Percentiles rank a stretch among this genome's conserved stretches.
Evolutionary conservation across 1,284 basidiomycete species (phyloP).

Genomic region (Taiwanofungus camphoratus): DNA sequence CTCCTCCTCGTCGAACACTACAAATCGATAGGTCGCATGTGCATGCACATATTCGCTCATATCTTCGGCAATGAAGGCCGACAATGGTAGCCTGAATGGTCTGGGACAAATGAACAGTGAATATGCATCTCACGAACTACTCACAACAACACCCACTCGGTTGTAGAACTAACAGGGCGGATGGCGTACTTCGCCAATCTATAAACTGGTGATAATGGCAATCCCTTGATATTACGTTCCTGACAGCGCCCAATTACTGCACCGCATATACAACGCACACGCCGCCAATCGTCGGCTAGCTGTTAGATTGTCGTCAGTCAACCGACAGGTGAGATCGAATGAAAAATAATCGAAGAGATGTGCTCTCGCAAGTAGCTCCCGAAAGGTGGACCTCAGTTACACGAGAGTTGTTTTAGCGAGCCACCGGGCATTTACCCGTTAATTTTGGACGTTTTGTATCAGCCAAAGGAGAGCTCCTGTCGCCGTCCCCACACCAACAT

Average conservation of each 20-base stretch:
- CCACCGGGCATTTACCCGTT: constrained; percentile 31
- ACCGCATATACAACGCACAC: constrained; percentile 73
- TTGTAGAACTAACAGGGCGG: constrained; percentile 57
- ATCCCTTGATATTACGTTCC: constrained; percentile 36
- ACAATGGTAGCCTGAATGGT: constrained; percentile 61
- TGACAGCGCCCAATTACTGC: constrained; percentile 69
- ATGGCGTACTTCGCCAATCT: constrained; percentile 79
- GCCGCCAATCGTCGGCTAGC: constrained; percentile 56
- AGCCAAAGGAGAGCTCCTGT: constrained; percentile 53
- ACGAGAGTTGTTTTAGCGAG: constrained; percentile 80
- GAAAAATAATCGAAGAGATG: constrained; percentile 31
- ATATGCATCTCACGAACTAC: constrained; percentile 3
- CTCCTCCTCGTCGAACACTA: constrained; percentile 78
- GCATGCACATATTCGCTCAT: constrained; percentile 85
- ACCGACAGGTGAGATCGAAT: constrained; percentile 16
- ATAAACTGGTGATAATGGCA: constrained; percentile 41
- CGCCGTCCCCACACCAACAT: constrained; percentile 26
- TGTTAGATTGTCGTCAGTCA: constrained; percentile 23
- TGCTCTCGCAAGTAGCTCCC: constrained; percentile 84
- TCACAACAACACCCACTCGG: constrained; percentile 44
- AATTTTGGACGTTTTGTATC: constrained; percentile 88
- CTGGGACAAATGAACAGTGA: constrained; percentile 39
- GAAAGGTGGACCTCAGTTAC: constrained; percentile 56
- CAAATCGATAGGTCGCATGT: constrained; percentile 85
- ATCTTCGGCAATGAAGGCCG: constrained; percentile 80